Conservation (phyloP, 768 basidiomycete genomes). For the Trametes elegans region DNA sequence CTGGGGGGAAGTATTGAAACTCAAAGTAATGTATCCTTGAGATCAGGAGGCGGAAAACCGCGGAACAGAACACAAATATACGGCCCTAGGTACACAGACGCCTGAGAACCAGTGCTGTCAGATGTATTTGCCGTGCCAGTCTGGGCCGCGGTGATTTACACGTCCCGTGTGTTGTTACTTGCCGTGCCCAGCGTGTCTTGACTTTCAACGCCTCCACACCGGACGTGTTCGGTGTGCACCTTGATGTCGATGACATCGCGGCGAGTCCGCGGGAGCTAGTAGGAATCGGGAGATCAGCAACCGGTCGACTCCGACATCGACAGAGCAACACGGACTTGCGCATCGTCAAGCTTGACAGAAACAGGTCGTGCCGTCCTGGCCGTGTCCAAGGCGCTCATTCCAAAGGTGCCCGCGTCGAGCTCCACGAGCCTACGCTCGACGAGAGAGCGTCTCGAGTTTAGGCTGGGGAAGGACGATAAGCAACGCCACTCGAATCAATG, state of each 20-base stretch:
- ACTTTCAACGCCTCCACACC: no score
- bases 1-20: no score
- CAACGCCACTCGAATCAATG: background rate
- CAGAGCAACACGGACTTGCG: background rate
- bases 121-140: no score
- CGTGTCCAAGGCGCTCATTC: background rate
- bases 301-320: background rate
- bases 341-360: background rate
- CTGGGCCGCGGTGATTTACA: no score
- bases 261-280: background rate
- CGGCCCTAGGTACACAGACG: no score
- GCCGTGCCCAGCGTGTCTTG: no score
- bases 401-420: background rate
- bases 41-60: no score
- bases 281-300: background rate
- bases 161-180: no score
- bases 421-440: background rate
- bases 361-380: background rate
- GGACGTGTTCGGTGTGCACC: no score
- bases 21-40: no score
- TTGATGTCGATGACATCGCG: background rate
- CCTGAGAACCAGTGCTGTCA: no score
- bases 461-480: background rate
- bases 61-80: no score
- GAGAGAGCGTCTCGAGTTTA: background rate